These are phyloP conservation scores for Patellifolia procumbens DNA, from an alignment of 179 eudicot genomes.

Conservation along the genomic window DNA sequence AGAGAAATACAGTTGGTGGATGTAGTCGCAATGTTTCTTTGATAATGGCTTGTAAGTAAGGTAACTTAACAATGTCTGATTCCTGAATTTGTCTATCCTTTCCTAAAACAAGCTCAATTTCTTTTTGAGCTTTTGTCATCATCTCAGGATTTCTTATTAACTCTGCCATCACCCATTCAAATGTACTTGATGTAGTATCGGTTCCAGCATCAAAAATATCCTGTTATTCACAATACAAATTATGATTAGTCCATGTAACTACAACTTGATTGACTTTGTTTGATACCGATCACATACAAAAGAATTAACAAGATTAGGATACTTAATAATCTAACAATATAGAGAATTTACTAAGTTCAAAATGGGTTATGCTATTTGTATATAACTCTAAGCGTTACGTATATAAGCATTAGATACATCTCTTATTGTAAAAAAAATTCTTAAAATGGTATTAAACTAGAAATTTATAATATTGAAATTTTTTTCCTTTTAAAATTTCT, in stretches of 20 bases:
- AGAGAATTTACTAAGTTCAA: too few relatives aligned
- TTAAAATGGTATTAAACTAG: too few relatives aligned
- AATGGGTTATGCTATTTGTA: too few relatives aligned
- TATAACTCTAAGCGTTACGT: too few relatives aligned
- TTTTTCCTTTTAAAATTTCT: too few relatives aligned
- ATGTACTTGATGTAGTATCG: conserved; percentile 34
- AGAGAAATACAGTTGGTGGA: conserved; percentile 38
- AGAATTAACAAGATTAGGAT: too few relatives aligned
- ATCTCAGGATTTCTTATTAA: conserved; percentile 18
- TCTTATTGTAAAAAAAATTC: too few relatives aligned
- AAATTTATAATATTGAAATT: too few relatives aligned
- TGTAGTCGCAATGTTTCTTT: conserved; percentile 40
- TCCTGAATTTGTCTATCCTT: conserved; percentile 29
- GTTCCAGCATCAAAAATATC: conserved; percentile 40
- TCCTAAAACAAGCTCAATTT: conserved; percentile 26
- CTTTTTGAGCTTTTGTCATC: conserved; percentile 32
- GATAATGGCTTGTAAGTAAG: conserved; percentile 34
- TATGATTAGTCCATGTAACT: not conserved
- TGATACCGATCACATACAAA: not conserved
- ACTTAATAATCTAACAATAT: too few relatives aligned
- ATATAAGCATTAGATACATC: too few relatives aligned
- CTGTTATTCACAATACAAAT: not conserved
- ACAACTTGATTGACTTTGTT: not conserved
- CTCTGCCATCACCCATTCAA: conserved; percentile 39
- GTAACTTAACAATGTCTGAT: conserved; percentile 33